Base-by-base conservation (phyloP, 2,329 filamentous ascomycete species). In the Didymella pinodella region DNA sequence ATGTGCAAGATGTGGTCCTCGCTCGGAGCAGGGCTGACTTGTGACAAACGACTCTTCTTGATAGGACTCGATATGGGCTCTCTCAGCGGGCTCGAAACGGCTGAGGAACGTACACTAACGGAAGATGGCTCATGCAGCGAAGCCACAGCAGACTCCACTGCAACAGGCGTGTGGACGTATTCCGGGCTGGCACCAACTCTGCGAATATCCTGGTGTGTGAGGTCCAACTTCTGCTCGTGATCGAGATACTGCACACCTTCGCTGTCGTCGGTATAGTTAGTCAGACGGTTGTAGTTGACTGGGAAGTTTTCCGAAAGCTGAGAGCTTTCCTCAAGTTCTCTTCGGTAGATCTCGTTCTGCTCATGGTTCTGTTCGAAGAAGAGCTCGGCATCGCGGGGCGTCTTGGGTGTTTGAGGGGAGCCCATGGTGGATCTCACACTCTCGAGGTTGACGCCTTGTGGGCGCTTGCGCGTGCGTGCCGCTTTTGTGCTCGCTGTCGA, bases 81-180 rank as follows among this genome's bases (percentile, higher is more conserved):
- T 46, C 69, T 64, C 38, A 64, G 48, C 2, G 59, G 64, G 52
- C 61, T 73, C 36, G 67, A 69, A 2, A 71, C 62, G 16, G 53
- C 49, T 18, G 77, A 78, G 2, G 77, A 78, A 11, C 71, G 75
- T 45, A 77, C 71, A 44, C 79, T 93, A 52, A 97, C 74, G 12
- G 89, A 85, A 2, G 92, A 96, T 0, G 92, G 94, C 18, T 93
- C 92, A 67, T 95, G 90, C 7, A 98, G 81, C 16, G 93, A 97
- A 7, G 94, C 94, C 11, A 98, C 93, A 10, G 90, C 91, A 14
- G 93, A 97, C 76, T 97, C 93, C 0, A 96, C 88, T 2, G 86
- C 92, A 32, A 88, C 73, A 2, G 86, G 87, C 1, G 86, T 88
- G 67, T 93, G 88, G 3, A 96, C 84, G 70, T 92, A 89, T 65